Base-by-base conservation (phyloP, 139 green algal genomes). In the Eudorina sp. region DNA sequence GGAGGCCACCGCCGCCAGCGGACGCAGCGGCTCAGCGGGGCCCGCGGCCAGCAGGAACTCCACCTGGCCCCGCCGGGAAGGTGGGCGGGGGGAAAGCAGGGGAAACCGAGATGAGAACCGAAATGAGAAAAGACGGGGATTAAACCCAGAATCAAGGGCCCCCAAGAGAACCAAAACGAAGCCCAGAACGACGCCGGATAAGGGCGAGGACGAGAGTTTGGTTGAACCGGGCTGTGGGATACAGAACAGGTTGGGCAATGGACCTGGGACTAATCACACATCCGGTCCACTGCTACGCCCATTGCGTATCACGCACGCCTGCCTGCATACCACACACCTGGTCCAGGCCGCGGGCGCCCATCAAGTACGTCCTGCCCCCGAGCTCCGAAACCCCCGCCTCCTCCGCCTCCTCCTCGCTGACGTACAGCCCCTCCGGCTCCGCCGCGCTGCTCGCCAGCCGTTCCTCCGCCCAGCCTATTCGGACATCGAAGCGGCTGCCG, bases 21-120 rank as follows among this genome's bases (percentile, higher is more conserved):
- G 90, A 48, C 94, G 91, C 72, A 98, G 90, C 23, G 96, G 94
- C 93, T 98, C 96, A 5, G 87, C 62, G 0, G 93, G 96, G 27
- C 96, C 96, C 4, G 96, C 83, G 4, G 83, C 83, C 83, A 97
- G 88, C 69, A 97, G 88, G 48, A 97, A 97, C 79, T 96, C 92
- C 11, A 95, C 94, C 79, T 86, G 60, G 0, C n/a, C n/a, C n/a
- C n/a, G n/a, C n/a, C 11, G 36, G 68, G 38, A 3, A 14, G 68
- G 31, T 76, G 68, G 38, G 31, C 16, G 48, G 48, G 48, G 9
- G 48, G 48, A 13, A 55, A 13, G 48, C 11, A 9, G 48, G 48
- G 13, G 48, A 55, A 13, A 55, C 48, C 48, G 13, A 55, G 48
- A 55, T 21, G 48, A 9, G 48, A 13, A 13, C 9, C 13, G 11